Base-by-base conservation (phyloP, 2,329 filamentous ascomycete genomes). In the Fusarium staphyleae region DNA sequence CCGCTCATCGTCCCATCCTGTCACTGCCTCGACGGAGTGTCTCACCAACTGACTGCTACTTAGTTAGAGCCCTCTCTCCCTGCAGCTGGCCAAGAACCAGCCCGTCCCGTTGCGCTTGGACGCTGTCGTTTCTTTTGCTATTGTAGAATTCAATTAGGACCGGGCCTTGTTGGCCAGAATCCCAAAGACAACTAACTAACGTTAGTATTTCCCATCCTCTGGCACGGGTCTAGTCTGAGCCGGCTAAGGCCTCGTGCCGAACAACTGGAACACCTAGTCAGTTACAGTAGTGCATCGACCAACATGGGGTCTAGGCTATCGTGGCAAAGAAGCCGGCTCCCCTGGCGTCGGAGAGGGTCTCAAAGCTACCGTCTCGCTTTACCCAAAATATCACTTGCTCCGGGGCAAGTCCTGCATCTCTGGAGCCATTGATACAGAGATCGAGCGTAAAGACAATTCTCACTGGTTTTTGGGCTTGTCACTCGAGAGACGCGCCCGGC, bases 121-220 rank as follows among this genome's bases (percentile, higher is more conserved):
- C n/a, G n/a, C n/a, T 22, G 7, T 22, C 7, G 41, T 44, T 43
- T 43, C 57, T 57, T 60, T 57, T 61, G 57, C 55, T 52, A 33
- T 49, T 43, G 43, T 22, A 22, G 19, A 22, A 7, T 22, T n/a
- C 19, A 7, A 22, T 22, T 22, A 22, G 4, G 19, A 22, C 19
- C 19, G 19, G 19, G 19, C 19, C n/a, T 22, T 22, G 4, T 22
- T 22, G 19, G 19, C 7, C 7, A 22, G 15, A 12, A 13, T 16
- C 16, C 36, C 33, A 53, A 30, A n/a, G 16, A 55, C 35, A 15
- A 22, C 24, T 16, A 22, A 16, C 15, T 33, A n/a, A n/a, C n/a
- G n/a, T n/a, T n/a, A n/a, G n/a, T n/a, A n/a, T n/a, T n/a, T n/a
- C 35, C 35, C 35, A 30, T 39, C 26, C 15, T 39, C n/a, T 32